Conservation (phyloP, 2,329 filamentous ascomycete genomes). For the Annulohypoxylon truncatum region DNA sequence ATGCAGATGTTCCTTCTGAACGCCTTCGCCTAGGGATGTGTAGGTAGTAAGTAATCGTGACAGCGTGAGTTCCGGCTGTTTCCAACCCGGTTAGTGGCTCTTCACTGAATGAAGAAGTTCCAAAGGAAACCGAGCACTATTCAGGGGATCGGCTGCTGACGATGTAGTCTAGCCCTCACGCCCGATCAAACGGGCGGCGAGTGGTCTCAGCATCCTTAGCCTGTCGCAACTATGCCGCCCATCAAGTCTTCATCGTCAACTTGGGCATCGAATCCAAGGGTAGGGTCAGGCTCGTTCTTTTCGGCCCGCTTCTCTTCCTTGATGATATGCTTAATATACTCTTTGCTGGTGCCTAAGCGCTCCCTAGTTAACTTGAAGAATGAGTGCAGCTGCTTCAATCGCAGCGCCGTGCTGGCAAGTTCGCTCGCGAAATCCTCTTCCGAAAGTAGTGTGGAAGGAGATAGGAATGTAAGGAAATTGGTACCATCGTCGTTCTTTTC, state of each 20-base stretch:
- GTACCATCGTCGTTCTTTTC: conserved; percentile 58
- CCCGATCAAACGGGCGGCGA: not conserved
- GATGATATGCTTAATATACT: conserved; percentile 63
- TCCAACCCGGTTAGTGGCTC: not conserved
- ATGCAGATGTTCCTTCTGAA: conserved; percentile 23
- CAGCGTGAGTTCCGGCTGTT: not conserved
- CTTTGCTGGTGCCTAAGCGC: conserved; percentile 65
- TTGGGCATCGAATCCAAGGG: conserved; percentile 58
- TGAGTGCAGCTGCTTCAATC: conserved; percentile 59
- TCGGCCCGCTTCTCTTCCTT: conserved; percentile 59
- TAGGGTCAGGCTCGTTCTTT: conserved; percentile 56
- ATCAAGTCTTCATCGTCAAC: conserved; percentile 72
- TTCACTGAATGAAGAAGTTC: not conserved
- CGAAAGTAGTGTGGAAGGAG: conserved; percentile 56
- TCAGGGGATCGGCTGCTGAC: not conserved
- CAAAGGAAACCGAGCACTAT: not conserved
- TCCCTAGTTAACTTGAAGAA: conserved; percentile 65
- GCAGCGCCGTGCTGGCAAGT: conserved; percentile 56
- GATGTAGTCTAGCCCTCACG: not conserved
- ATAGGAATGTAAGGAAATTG: conserved; percentile 64
- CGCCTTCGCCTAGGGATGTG: conserved; percentile 26
- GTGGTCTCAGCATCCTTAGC: conserved; percentile 9
- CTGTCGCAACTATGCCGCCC: conserved; percentile 55
- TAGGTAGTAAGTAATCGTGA: conserved; percentile 9
- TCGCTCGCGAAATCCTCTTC: conserved; percentile 64